Evolutionary conservation across 805 yeast species (phyloP), one percentile per base, ranked within the genome.

Genomic region (Phaffomyces opuntiae): DNA sequence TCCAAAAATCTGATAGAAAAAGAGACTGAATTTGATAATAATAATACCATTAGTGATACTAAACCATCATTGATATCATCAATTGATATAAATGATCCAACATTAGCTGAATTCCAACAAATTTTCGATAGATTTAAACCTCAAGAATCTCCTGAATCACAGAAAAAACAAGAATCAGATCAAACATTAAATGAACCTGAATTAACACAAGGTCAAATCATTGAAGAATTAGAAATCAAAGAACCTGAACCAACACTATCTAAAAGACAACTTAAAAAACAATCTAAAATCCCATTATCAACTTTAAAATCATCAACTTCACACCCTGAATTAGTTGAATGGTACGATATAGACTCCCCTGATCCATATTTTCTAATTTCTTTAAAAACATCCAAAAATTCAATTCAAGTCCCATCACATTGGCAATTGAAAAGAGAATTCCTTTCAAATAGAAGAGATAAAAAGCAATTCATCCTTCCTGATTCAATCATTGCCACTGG

Each of bases 351-450:
- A 2, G 93, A 90, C 66, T 83, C 97, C 0, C 72, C 72, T 1
- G 91, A 87, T 54, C 96, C 99, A 2, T 64, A 68, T 40, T 59
- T 89, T 19, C 69, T 80, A 13, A 78, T 86, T 0, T 67, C 73
- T 21, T 62, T 91, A 42, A 91, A 90, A 59, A 66, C 81, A 0
- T 65, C 69, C 33, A 80, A 78, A 46, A 86, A 87, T 52, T 72
- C 68, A 1, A 81, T 90, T 1, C 86, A 80, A 2, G 87, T 91
- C 1, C 98, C 98, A 0, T 57, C 65, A 0, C 93, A 89, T 62
- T 91, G 99, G 99, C 78, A 78, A 44, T 66, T 74, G 14, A 88
- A 87, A 57, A 68, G 84, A 43, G 96, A 86, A 35, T 89, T 81
- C 54, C 64, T 89, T 4, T 68, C 88, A 1, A 72, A 81, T 1